Conservation (phyloP, 768 basidiomycete genomes). For the Boletus barrowsii region DNA sequence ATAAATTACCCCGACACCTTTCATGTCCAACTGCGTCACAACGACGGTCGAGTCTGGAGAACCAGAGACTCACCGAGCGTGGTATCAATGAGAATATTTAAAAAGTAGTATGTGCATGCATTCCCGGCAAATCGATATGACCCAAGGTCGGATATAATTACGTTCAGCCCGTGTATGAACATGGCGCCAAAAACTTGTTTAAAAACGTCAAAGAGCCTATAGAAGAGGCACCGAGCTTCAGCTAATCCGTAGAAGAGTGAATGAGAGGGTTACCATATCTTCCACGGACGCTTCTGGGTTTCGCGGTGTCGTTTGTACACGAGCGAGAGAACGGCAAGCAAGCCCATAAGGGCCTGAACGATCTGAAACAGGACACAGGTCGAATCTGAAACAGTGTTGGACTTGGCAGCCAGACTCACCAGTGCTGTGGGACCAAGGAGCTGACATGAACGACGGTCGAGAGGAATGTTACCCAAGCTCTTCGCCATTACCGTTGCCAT, state of each 20-base stretch:
- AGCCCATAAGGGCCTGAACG: conserved; percentile 86
- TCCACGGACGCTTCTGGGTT: conserved; percentile 81
- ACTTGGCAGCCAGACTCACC: conserved; percentile 23
- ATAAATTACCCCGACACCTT: conserved; percentile 81
- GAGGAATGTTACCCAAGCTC: conserved; percentile 28
- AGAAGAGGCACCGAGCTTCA: conserved; percentile 2
- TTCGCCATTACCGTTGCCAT: conserved; percentile 5
- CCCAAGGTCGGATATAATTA: conserved; percentile 74
- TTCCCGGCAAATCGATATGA: conserved; percentile 71
- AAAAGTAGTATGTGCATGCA: conserved; percentile 89
- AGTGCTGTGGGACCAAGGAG: conserved; percentile 49
- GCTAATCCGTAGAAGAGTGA: not conserved
- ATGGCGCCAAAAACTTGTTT: conserved; percentile 88
- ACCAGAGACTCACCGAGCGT: conserved; percentile 56
- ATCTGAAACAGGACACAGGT: conserved; percentile 39
- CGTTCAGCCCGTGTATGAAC: conserved; percentile 76
- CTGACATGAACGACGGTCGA: conserved; percentile 43
- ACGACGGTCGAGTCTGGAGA: not conserved
- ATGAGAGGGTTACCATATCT: conserved; percentile 67
- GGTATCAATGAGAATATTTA: conserved; percentile 84
- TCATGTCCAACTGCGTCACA: conserved; percentile 6
- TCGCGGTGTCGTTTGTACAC: conserved; percentile 89
- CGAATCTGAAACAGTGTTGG: not conserved
- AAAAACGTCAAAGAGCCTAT: conserved; percentile 87
- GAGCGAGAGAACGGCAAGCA: conserved; percentile 83